phyloP scores from a whole-genome alignment of 305 asterid genomes.

The Ilex paraguariensis region DNA sequence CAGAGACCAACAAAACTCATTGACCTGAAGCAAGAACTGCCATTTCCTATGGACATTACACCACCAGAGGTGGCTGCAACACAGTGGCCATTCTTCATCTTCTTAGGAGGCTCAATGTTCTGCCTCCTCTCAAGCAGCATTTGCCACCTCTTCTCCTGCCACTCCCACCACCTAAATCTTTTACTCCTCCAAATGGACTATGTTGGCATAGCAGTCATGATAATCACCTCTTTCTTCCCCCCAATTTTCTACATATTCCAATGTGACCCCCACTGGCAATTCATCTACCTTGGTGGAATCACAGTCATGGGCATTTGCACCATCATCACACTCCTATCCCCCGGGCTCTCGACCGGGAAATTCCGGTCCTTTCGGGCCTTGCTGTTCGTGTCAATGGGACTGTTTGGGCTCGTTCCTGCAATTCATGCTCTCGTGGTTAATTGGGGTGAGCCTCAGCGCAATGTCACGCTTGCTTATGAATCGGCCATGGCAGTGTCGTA shows the following conservation, averaged over 20 bases:
- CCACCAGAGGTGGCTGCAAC: conserved; percentile 29
- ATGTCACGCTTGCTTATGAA: conserved; percentile 52
- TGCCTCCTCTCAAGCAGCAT: conserved; percentile 83
- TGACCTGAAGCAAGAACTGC: conserved; percentile 47
- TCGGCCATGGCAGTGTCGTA: conserved; percentile 72
- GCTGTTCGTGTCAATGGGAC: conserved; percentile 78
- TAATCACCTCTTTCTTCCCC: conserved; percentile 92
- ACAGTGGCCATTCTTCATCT: conserved; percentile 85
- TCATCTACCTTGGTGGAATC: conserved; percentile 62
- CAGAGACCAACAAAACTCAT: conserved; percentile 52
- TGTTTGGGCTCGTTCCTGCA: conserved; percentile 74
- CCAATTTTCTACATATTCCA: conserved; percentile 90
- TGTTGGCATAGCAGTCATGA: conserved; percentile 85
- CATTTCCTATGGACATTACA: conserved; percentile 21
- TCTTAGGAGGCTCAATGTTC: conserved; percentile 74
- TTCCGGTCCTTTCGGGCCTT: conserved; percentile 58
- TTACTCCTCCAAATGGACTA: conserved; percentile 68
- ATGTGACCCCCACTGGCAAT: conserved; percentile 78
- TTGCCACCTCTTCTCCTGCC: conserved; percentile 91
- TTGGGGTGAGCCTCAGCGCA: conserved; percentile 72
- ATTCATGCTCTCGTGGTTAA: conserved; percentile 53
- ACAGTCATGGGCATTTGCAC: conserved; percentile 63
- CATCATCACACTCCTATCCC: conserved; percentile 58
- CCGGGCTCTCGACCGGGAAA: conserved; percentile 49
- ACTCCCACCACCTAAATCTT: conserved; percentile 52